Conservation (phyloP, 345 rosid species). For the Acer yangbiense region DNA sequence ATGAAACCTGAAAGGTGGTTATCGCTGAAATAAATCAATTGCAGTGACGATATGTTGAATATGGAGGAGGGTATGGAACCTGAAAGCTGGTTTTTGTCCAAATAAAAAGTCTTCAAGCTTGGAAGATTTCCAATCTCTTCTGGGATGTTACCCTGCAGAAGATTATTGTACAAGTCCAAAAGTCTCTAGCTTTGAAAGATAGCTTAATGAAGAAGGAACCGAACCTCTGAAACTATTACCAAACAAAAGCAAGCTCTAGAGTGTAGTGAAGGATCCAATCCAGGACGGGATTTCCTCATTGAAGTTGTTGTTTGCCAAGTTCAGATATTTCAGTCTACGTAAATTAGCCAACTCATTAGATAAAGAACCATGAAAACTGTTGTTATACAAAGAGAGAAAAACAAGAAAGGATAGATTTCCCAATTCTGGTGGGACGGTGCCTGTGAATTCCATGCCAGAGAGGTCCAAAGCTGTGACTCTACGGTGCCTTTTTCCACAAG, state of each 20-base stretch:
- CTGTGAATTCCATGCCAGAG: too few relatives aligned
- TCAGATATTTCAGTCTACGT: neutral
- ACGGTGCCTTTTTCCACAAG: too few relatives aligned
- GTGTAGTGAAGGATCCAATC: neutral
- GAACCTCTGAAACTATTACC: neutral
- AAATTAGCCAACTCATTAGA: too few relatives aligned
- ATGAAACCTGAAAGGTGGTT: slow-evolving; percentile 1
- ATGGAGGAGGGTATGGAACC: slow-evolving; percentile 20
- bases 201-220: neutral
- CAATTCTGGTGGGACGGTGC: too few relatives aligned
- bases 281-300: neutral
- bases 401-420: too few relatives aligned
- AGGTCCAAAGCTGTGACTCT: too few relatives aligned
- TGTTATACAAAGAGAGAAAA: too few relatives aligned
- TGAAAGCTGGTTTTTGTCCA: slow-evolving; percentile 19
- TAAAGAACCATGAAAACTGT: too few relatives aligned
- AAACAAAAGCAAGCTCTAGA: slow-evolving; percentile 1
- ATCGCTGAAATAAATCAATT: neutral
- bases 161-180: neutral
- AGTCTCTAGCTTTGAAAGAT: neutral
- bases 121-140: neutral
- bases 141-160: neutral
- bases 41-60: slow-evolving; percentile 2
- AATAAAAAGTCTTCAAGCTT: neutral
- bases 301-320: neutral